These are phyloP conservation scores for Psidium friedrichsthalianum DNA, from an alignment of 345 rosid species.

Conservation along the genomic window DNA sequence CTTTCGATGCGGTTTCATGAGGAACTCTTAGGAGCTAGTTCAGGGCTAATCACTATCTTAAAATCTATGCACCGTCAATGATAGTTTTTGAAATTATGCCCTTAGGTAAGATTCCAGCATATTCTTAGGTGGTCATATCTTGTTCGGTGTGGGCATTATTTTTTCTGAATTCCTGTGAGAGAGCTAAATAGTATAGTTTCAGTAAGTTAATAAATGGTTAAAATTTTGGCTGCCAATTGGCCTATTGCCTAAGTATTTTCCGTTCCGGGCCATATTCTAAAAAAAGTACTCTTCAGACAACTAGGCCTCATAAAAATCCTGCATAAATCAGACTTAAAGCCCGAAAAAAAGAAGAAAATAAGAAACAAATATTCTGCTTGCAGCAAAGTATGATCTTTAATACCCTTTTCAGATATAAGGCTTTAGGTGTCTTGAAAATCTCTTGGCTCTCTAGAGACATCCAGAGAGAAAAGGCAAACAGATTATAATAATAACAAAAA, in stretches of 20 bases:
- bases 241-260: background rate
- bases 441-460: background rate
- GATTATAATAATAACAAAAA: background rate
- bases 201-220: background rate
- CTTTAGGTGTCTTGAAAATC: background rate
- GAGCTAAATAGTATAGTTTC: background rate
- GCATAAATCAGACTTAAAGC: background rate
- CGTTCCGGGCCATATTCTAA: background rate
- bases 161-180: background rate
- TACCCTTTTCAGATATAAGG: background rate
- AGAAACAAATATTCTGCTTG: background rate
- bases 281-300: background rate
- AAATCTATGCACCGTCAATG: background rate
- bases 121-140: background rate
- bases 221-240: background rate
- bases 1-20: background rate
- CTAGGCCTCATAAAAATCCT: background rate
- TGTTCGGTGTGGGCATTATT: background rate
- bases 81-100: background rate
- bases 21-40: background rate
- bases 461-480: background rate
- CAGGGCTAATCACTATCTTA: background rate
- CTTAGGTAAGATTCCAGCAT: background rate
- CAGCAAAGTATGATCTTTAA: background rate
- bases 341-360: background rate